phyloP scores from a whole-genome alignment of 139 green algal genomes.

The Volvox reticuliferus region DNA sequence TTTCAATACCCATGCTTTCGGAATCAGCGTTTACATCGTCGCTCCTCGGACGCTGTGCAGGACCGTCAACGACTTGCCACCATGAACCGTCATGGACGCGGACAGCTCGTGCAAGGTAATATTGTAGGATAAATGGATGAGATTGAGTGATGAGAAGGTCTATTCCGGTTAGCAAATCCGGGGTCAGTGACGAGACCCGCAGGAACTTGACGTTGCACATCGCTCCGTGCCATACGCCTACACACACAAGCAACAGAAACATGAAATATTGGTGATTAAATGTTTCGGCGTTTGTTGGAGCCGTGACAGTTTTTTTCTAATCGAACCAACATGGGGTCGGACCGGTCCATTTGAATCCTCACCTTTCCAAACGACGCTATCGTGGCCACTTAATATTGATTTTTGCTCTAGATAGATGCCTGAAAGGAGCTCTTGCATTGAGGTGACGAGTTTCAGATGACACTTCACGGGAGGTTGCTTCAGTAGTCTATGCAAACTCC shows the following conservation, averaged over 20 bases:
- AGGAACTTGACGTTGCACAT: not conserved
- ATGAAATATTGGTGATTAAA: not conserved
- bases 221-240: not conserved
- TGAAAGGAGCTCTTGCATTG: not conserved
- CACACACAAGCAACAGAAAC: not conserved
- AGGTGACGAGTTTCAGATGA: not conserved
- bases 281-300: no score
- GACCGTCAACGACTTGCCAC: not conserved
- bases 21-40: not conserved
- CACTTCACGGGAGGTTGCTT: not conserved
- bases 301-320: not conserved
- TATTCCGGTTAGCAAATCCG: not conserved
- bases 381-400: not conserved
- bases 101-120: not conserved
- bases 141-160: not conserved
- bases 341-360: not conserved
- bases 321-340: not conserved
- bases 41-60: not conserved
- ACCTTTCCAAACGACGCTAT: not conserved
- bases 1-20: not conserved
- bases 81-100: not conserved
- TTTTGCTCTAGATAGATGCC: not conserved
- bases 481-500: no score
- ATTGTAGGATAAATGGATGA: constrained; percentile 6
- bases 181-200: not conserved